Conservation (phyloP, 2,329 filamentous ascomycete genomes). For the Rhinocladiella mackenziei region DNA sequence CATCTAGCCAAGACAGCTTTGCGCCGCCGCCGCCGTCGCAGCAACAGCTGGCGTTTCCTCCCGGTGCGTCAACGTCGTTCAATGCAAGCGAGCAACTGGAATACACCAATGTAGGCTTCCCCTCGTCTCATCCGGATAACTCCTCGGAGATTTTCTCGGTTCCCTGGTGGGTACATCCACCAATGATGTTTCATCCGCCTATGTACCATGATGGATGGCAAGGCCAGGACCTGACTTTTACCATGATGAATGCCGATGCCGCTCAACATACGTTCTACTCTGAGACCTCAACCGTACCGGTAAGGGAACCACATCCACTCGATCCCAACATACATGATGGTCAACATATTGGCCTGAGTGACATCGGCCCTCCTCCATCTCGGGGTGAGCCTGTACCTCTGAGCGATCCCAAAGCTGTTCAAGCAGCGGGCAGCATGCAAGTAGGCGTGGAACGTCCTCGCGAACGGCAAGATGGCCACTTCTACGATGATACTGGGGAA, state of each 20-base stretch:
- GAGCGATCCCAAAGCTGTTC: background rate
- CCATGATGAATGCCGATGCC: slow-evolving; percentile 3
- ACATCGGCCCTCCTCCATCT: background rate
- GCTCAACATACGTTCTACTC: slow-evolving; percentile 6
- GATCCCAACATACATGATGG: background rate
- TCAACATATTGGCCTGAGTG: background rate
- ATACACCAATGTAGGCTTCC: slow-evolving; percentile 9
- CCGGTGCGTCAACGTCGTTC: slow-evolving; percentile 15
- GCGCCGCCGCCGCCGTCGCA: no score
- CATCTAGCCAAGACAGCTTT: slow-evolving; percentile 7
- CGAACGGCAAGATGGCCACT: slow-evolving; percentile 3
- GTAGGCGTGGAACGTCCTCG: background rate
- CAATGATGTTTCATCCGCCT: slow-evolving; percentile 14
- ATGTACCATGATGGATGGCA: slow-evolving; percentile 18
- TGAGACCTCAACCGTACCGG: background rate
- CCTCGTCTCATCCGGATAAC: slow-evolving; percentile 1
- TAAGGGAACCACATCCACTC: slow-evolving; percentile 1
- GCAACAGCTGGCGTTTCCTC: slow-evolving; percentile 8
- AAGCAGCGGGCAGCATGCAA: background rate
- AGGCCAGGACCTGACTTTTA: slow-evolving; percentile 5
- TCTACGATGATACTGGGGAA: slow-evolving; percentile 2
- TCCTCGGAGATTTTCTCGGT: slow-evolving; percentile 3
- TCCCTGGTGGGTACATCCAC: slow-evolving; percentile 16
- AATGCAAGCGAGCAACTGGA: slow-evolving; percentile 9
- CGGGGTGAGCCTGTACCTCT: background rate